A percentile compares a stretch with the other conserved stretches of the same genome.
Evolutionary conservation across 495 filamentous ascomycete species (phyloP).

Genomic region (Usnea hakonensis): DNA sequence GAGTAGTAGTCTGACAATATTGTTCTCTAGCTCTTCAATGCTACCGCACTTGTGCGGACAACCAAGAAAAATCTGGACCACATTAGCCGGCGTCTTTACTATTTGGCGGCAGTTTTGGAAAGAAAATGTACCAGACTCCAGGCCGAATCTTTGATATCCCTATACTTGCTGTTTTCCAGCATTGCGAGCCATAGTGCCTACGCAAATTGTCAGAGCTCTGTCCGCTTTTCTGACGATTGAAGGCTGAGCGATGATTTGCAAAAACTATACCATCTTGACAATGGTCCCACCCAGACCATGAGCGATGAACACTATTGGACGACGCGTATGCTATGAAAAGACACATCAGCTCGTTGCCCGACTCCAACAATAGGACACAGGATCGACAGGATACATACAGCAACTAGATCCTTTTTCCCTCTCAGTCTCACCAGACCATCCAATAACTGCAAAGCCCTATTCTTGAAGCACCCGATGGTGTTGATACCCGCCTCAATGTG

Average conservation of each 20-base stretch:
- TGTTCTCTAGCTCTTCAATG: not conserved
- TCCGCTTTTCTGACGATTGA: not conserved
- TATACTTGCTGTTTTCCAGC: not conserved
- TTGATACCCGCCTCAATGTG: not conserved
- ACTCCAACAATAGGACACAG: not conserved
- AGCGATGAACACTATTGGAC: not conserved
- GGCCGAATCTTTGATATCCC: not conserved
- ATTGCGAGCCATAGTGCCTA: not conserved
- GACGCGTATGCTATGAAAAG: not conserved
- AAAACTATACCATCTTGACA: not conserved
- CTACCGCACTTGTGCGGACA: not conserved
- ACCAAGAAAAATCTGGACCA: not conserved
- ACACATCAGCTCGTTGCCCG: not conserved
- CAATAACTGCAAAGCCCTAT: not conserved
- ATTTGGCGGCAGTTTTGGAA: not conserved
- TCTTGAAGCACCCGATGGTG: not conserved
- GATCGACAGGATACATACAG: not conserved
- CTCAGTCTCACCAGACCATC: not conserved
- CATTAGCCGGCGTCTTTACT: not conserved
- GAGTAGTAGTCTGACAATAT: not conserved
- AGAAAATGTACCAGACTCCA: not conserved
- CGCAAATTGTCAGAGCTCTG: not conserved
- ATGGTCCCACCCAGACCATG: not conserved
- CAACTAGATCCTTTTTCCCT: not conserved
- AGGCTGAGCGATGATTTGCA: not conserved